Evolutionary conservation across 2,329 filamentous ascomycete species (phyloP).

Genomic region (Botrytis squamosa): DNA sequence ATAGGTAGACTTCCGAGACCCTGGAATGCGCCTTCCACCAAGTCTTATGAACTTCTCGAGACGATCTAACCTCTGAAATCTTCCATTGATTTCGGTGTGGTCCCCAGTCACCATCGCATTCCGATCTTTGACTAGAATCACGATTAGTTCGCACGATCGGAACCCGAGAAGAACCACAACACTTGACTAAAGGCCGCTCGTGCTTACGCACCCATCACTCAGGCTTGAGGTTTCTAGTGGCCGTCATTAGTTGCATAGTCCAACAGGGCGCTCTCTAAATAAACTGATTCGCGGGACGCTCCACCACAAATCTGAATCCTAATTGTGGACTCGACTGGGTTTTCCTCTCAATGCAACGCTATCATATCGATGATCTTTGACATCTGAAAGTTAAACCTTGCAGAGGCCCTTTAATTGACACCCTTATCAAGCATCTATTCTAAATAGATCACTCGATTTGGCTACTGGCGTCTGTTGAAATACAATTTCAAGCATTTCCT

Average conservation of each 20-base stretch:
- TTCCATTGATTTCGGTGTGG: neutral
- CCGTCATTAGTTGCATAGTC: neutral
- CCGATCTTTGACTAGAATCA: neutral
- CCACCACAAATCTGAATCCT: neutral
- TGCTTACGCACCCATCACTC: conserved; percentile 6
- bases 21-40: neutral
- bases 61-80: neutral
- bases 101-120: neutral
- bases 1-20: neutral
- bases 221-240: conserved; percentile 1
- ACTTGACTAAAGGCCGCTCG: neutral
- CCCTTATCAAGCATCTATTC: neutral
- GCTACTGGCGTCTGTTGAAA: neutral
- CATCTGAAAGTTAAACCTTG: neutral
- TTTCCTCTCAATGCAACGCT: conserved; percentile 1
- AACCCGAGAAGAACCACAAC: neutral
- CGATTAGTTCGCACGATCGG: neutral
- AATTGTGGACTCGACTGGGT: neutral
- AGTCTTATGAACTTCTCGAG: neutral
- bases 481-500: neutral
- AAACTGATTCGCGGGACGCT: neutral
- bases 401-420: neutral
- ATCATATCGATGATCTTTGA: neutral
- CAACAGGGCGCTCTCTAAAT: neutral
- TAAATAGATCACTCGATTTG: neutral